Evolutionary conservation across 139 green algal genomes (phyloP).

Genomic region (Coelastrella sp.): DNA sequence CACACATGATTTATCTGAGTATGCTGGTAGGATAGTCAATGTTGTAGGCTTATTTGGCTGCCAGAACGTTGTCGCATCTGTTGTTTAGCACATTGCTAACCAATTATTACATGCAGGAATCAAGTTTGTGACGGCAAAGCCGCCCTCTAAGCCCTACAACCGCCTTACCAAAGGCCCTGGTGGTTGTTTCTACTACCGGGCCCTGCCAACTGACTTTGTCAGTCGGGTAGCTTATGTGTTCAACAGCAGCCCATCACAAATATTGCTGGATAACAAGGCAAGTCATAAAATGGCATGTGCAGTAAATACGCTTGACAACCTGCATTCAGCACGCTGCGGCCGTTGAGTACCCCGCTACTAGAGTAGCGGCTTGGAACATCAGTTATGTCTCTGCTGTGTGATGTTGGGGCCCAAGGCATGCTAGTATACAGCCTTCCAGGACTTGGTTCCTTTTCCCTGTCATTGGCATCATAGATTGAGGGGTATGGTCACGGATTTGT

Average conservation of each 20-base stretch:
- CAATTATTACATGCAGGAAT: not conserved
- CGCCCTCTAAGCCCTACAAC: not conserved
- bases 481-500: too few species aligned
- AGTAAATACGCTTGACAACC: not conserved
- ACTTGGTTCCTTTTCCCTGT: too few species aligned
- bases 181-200: constrained; percentile 21
- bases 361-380: too few species aligned
- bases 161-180: not conserved
- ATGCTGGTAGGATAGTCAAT: not conserved
- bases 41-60: too few species aligned
- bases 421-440: too few species aligned
- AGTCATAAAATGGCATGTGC: not conserved
- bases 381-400: too few species aligned
- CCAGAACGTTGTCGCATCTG: too few species aligned
- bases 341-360: too few species aligned
- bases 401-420: too few species aligned
- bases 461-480: too few species aligned
- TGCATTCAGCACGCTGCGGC: not conserved
- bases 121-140: not conserved
- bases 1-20: too few species aligned
- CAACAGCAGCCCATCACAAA: not conserved
- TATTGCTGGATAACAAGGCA: constrained; percentile 2
- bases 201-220: constrained; percentile 10
- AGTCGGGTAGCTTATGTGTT: not conserved
- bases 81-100: too few species aligned